Evolutionary conservation across 1,284 basidiomycete species (phyloP), one percentile per base, ranked within the genome.

Genomic region (Cutaneotrichosporon arboriforme): DNA sequence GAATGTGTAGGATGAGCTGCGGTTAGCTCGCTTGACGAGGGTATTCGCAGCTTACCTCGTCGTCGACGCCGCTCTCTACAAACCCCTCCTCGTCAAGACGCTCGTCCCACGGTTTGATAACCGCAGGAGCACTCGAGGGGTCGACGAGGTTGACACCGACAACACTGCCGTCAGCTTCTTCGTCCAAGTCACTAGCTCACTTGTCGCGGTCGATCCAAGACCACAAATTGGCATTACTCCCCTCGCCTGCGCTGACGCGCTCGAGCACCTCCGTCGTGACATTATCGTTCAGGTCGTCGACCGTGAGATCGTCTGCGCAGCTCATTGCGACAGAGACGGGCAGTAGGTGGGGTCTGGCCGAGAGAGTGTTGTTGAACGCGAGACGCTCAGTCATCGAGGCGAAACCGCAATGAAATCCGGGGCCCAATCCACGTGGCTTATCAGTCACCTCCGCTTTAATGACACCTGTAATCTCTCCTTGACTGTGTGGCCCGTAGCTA

Each of bases 21-120:
- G 23, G 52, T 53, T 8, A 58, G 54, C 22, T 5, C 15, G 2
- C 33, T 12, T 13, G 38, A 15, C 15, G 17, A 31, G 4, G 33
- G n/a, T 36, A 20, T n/a, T n/a, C 21, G 22, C 21, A n/a, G 34
- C 69, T 51, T 43, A 74, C 74, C 58, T 76, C 70, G 47, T 76
- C 75, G 45, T 77, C 75, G 1, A 75, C 73, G 14, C 74, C 74
- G 17, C 67, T 70, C 52, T 75, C 69, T 7, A 76, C 66, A 44
- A 54, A 69, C 4, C 55, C 33, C 34, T 67, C 65, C 53, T 74
- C 73, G 39, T 69, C 66, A 35, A 72, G 55, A 35, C 74, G 55
- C 1, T 75, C 68, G 49, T 76, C 74, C 75, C 75, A 77, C 0
- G 68, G 64, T 62, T 77, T 77, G 64, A 77, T 73, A n/a, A 74